Evolutionary conservation across 441 rosid species (phyloP).

Genomic region (Bocquillonia castaneifolia): DNA sequence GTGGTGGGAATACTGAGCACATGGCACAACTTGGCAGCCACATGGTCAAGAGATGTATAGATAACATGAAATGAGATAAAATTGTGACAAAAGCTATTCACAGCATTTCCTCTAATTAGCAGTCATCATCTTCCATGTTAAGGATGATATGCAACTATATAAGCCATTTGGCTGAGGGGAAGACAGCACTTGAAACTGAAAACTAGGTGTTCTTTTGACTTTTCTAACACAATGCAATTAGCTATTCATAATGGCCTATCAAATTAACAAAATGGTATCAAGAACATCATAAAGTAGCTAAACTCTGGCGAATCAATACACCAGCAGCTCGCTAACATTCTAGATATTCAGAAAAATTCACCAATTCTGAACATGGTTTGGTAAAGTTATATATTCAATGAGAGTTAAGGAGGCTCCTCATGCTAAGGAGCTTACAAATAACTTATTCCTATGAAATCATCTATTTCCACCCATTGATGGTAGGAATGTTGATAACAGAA

Average conservation of each 20-base stretch:
- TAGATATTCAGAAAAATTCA: background rate
- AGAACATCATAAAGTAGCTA: background rate
- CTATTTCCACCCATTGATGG: background rate
- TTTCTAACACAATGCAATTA: no score
- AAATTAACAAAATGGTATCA: background rate
- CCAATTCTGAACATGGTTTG: background rate
- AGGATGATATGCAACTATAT: no score
- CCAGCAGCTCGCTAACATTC: background rate
- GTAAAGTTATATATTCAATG: background rate
- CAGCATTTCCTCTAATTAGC: background rate
- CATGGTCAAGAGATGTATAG: background rate
- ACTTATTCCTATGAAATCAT: conserved; percentile 22
- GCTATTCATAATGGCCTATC: background rate
- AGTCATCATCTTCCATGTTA: no score
- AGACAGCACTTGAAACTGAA: no score
- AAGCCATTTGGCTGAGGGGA: no score
- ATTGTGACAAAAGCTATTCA: background rate
- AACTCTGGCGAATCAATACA: background rate
- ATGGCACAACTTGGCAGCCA: conserved; percentile 18
- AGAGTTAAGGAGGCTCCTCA: conserved; percentile 16
- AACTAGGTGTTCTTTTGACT: no score
- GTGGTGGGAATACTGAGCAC: conserved; percentile 4
- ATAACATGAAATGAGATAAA: background rate
- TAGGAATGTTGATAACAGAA: conserved; percentile 14
- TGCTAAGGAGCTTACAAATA: conserved; percentile 19